Evolutionary conservation across 1,284 basidiomycete genomes (phyloP).

Genomic region (Erythrobasidium hasegawianum): DNA sequence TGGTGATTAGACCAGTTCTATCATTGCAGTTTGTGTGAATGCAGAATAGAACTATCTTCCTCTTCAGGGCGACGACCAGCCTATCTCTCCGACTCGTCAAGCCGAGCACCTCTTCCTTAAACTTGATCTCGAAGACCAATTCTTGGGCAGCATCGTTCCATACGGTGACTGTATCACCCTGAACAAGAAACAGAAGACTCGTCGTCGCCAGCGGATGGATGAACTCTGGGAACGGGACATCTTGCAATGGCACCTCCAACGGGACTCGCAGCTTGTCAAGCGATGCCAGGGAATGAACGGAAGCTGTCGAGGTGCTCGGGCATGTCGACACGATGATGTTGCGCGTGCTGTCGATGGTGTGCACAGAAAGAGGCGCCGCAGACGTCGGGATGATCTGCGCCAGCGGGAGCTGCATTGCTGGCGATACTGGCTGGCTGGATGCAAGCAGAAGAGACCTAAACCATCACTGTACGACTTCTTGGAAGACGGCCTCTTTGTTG

Average conservation of each 20-base stretch:
- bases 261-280: conserved; percentile 20
- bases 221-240: neutral
- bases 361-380: conserved; percentile 13
- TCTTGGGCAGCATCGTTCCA: conserved; percentile 74
- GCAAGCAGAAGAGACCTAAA: neutral
- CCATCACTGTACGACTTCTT: no score
- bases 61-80: conserved; percentile 74
- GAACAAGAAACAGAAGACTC: conserved; percentile 80
- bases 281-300: neutral
- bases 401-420: conserved; percentile 54
- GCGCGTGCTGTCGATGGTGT: conserved; percentile 10
- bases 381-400: conserved; percentile 54
- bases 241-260: neutral
- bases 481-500: neutral
- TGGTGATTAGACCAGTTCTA: conserved; percentile 49
- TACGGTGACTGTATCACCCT: conserved; percentile 74
- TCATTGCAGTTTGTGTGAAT: conserved; percentile 54
- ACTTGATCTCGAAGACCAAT: conserved; percentile 85
- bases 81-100: conserved; percentile 73
- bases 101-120: conserved; percentile 78
- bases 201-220: conserved; percentile 71
- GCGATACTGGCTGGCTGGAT: neutral
- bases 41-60: conserved; percentile 74
- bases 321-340: conserved; percentile 41
- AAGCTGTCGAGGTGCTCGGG: conserved; percentile 56